Base-by-base conservation (phyloP, 2,329 filamentous ascomycete genomes). In the Thielaviopsis punctulata region DNA sequence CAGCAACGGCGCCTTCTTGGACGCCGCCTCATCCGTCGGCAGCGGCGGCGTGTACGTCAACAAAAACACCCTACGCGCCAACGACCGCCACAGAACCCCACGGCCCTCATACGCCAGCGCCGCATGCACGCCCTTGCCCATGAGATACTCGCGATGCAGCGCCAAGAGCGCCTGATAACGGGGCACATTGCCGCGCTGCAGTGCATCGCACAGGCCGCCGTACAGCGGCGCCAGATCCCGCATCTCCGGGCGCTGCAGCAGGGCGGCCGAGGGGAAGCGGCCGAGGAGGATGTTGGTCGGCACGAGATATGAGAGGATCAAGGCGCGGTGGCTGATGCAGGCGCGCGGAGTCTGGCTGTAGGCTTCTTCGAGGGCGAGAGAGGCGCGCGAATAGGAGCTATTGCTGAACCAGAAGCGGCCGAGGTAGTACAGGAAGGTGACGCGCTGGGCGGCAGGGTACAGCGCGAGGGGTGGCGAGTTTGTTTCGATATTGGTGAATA, bases 391-490 rank as follows among this genome's bases (percentile, higher is more conserved):
- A 65, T 87, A 95, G 62, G 94, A 82, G 58, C 80, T 84, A 64
- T 86, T 89, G 57, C 85, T 80, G 63, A 94, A 87, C 61, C 89
- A 80, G 66, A 90, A 95, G 54, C 88, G 82, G 18, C 90, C 90
- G 5, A 96, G 80, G 63, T 95, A 95, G 68, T 95, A 95, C 13
- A 96, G 80, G 60, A 89, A 96, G 3, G 88, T 94, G 49, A 95
- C 87, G 48, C 88, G 79, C 63, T 96, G 86, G 5, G 84, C 77
- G 21, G 86, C 86, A 2, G 89, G 87, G 61, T 93, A 96, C 49
- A 86, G 76, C 1, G 77, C 73, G 12, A 96, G 69, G 0, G 87
- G 86, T 1, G 88, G 88, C 0, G 86, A 89, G 58, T 86, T 84
- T 53, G 84, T 81, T 48, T 80, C 82, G 57, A 95, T 90, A 62